These are phyloP conservation scores for Wickerhamomyces sp. DNA, from an alignment of 1,139 yeast genomes.

Conservation along the genomic window DNA sequence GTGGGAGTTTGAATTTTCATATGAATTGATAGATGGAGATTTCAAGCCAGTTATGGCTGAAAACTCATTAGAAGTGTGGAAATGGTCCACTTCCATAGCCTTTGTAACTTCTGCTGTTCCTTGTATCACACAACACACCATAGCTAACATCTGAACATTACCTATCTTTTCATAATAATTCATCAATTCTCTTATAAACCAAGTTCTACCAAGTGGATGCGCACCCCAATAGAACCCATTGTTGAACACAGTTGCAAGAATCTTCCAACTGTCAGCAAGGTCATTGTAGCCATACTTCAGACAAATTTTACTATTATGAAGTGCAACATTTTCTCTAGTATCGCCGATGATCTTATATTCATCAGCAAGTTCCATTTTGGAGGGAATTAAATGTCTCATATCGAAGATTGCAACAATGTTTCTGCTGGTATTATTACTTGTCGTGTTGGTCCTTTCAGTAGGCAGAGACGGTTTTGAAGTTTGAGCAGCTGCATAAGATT, in stretches of 20 bases:
- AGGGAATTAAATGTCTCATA: conserved; percentile 68
- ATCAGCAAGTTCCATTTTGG: conserved; percentile 68
- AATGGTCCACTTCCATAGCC: conserved; percentile 8
- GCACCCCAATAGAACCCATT: conserved; percentile 65
- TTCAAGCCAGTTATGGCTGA: background rate
- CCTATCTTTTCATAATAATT: conserved; percentile 57
- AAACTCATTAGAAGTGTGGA: background rate
- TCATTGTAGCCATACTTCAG: conserved; percentile 54
- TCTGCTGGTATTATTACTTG: conserved; percentile 17
- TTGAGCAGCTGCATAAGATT: conserved; percentile 9
- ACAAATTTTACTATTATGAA: conserved; percentile 72
- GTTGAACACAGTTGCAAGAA: conserved; percentile 34
- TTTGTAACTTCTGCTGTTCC: conserved; percentile 6
- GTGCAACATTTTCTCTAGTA: conserved; percentile 58
- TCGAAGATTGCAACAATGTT: conserved; percentile 64
- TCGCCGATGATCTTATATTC: conserved; percentile 72
- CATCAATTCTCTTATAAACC: conserved; percentile 66
- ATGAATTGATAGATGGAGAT: background rate
- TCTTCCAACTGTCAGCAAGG: conserved; percentile 73
- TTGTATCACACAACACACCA: conserved; percentile 63
- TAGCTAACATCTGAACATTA: conserved; percentile 86
- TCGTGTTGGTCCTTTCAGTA: conserved; percentile 17
- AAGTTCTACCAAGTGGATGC: conserved; percentile 75
- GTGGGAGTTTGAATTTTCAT: conserved; percentile 12
- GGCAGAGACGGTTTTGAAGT: conserved; percentile 17